Conservation (phyloP, 2,329 filamentous ascomycete species). For the Aureobasidium sp. region DNA sequence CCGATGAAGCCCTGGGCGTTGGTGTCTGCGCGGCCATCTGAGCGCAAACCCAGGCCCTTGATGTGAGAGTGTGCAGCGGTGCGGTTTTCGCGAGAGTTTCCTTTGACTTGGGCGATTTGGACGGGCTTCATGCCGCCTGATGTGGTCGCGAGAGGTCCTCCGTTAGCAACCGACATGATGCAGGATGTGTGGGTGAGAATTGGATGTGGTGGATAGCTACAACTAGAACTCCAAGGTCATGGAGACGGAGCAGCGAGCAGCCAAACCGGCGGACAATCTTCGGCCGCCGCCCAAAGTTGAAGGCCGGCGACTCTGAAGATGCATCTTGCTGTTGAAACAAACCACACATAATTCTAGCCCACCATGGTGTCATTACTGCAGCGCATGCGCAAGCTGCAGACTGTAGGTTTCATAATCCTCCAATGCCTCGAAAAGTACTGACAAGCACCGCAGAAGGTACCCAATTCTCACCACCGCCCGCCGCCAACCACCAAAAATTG, state of each 20-base stretch:
- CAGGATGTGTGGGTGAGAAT: background rate
- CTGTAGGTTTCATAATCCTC: slow-evolving; percentile 43
- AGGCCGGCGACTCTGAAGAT: background rate
- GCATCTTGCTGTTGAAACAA: background rate
- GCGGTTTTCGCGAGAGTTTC: slow-evolving; percentile 67
- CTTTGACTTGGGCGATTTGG: slow-evolving; percentile 26
- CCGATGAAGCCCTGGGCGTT: slow-evolving; percentile 81
- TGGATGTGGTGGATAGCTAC: background rate
- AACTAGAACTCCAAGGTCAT: background rate
- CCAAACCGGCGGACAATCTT: background rate
- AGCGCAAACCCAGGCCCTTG: slow-evolving; percentile 80
- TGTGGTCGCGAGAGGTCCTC: slow-evolving; percentile 11
- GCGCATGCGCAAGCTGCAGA: slow-evolving; percentile 65
- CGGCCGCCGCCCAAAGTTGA: background rate
- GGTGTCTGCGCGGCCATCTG: slow-evolving; percentile 77
- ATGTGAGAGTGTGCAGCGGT: slow-evolving; percentile 98
- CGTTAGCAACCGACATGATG: slow-evolving; percentile 9
- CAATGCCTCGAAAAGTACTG: background rate
- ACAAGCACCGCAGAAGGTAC: slow-evolving; percentile 15
- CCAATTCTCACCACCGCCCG: background rate
- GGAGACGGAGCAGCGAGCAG: background rate
- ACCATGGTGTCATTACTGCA: slow-evolving; percentile 51
- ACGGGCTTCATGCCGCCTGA: slow-evolving; percentile 24
- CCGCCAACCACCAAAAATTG: slow-evolving; percentile 15
- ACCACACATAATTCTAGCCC: background rate